A percentile compares a stretch with the other conserved stretches of the same genome.
phyloP scores from a whole-genome alignment of 2,329 filamentous ascomycete genomes.

The Byssochlamys sp. region DNA sequence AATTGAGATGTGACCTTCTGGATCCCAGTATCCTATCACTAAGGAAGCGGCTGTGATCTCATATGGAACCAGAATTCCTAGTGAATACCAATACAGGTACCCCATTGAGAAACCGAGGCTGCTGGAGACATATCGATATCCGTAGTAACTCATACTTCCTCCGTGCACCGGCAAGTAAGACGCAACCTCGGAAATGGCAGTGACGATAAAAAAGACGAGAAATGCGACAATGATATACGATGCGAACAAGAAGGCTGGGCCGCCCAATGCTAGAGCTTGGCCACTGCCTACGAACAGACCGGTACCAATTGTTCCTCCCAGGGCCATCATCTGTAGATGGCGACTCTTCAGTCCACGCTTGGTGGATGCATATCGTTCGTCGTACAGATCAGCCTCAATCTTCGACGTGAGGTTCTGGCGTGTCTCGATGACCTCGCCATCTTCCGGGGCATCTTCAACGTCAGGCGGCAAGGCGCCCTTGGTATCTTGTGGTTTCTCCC shows the following conservation, averaged over 20 bases:
- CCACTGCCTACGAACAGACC: constrained; percentile 49
- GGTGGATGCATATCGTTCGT: constrained; percentile 5
- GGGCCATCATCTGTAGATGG: constrained; percentile 51
- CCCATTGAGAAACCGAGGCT: constrained; percentile 36
- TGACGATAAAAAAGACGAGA: constrained; percentile 41
- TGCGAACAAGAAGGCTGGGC: constrained; percentile 43
- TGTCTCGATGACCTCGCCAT: not conserved
- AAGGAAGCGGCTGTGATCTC: constrained; percentile 58
- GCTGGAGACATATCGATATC: constrained; percentile 34
- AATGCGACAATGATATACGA: constrained; percentile 43
- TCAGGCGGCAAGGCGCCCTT: not conserved
- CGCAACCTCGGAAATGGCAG: constrained; percentile 33
- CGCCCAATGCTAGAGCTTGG: constrained; percentile 42
- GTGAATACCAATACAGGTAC: constrained; percentile 40
- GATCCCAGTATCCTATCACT: constrained; percentile 55
- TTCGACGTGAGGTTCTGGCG: not conserved
- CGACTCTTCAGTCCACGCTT: constrained; percentile 36
- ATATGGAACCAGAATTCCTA: constrained; percentile 41
- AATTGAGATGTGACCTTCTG: constrained; percentile 26
- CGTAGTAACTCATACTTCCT: constrained; percentile 37
- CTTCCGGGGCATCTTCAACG: not conserved
- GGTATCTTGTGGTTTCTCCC: not conserved
- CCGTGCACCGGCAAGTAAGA: constrained; percentile 38
- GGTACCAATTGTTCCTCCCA: constrained; percentile 50
- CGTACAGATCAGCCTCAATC: not conserved